Conservation (phyloP, 1,284 basidiomycete species). For the Ustilago tritici region DNA sequence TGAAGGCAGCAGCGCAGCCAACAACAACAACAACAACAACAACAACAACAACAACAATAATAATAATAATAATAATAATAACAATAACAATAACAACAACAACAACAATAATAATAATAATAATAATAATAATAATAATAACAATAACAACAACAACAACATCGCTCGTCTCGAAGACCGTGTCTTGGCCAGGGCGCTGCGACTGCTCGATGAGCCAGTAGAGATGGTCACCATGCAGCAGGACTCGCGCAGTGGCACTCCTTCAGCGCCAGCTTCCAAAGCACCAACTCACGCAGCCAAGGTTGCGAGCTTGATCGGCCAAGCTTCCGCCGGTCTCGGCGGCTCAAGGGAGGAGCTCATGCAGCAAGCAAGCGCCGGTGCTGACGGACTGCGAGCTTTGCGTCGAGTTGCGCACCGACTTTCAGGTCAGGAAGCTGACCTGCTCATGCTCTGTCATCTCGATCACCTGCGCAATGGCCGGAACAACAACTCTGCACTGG, state of each 20-base stretch:
- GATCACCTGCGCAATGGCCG: conserved; percentile 49
- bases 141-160: conserved; percentile 13
- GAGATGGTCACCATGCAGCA: conserved; percentile 24
- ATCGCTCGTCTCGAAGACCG: conserved; percentile 37
- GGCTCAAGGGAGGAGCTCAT: conserved; percentile 24
- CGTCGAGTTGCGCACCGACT: conserved; percentile 33
- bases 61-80: too few species aligned
- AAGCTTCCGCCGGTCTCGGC: conserved; percentile 38
- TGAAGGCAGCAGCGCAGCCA: conserved; percentile 16
- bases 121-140: too few species aligned
- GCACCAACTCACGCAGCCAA: conserved; percentile 27
- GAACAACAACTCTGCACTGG: conserved; percentile 51
- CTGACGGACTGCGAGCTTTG: conserved; percentile 21
- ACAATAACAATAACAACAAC: conserved; percentile 20
- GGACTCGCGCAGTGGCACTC: conserved; percentile 4
- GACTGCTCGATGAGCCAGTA: conserved; percentile 34
- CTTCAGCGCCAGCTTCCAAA: conserved; percentile 3
- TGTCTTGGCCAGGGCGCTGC: conserved; percentile 30
- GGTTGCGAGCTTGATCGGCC: conserved; percentile 35
- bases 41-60: conserved; percentile 12
- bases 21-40: conserved; percentile 16
- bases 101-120: too few species aligned
- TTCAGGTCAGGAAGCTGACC: conserved; percentile 49
- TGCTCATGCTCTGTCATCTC: conserved; percentile 56
- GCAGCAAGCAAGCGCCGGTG: conserved; percentile 11